These are phyloP conservation scores for Trichoderma brevicompactum DNA, from an alignment of 2,329 filamentous ascomycete genomes.

Conservation along the genomic window DNA sequence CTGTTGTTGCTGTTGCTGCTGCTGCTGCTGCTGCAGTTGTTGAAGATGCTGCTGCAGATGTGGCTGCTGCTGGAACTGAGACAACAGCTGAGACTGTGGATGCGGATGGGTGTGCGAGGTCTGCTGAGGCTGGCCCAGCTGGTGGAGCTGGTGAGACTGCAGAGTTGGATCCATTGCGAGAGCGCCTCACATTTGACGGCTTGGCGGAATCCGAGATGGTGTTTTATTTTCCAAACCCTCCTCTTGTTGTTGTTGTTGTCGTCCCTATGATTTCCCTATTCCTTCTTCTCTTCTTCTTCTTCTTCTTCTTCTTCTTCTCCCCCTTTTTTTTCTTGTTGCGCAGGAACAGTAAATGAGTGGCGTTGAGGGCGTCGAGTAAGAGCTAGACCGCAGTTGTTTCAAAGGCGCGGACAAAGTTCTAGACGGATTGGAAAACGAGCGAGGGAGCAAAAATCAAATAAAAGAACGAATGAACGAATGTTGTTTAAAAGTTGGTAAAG, in stretches of 20 bases:
- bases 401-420: conserved; percentile 1
- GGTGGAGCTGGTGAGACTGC: conserved; percentile 36
- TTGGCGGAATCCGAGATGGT: conserved; percentile 22
- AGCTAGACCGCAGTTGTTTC: background rate
- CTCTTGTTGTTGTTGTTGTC: background rate
- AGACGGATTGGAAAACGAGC: conserved; percentile 23
- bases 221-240: background rate
- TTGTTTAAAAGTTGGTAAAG: conserved; percentile 16
- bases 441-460: conserved; percentile 15
- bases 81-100: conserved; percentile 23
- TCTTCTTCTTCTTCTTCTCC: background rate
- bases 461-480: conserved; percentile 27
- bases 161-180: conserved; percentile 41
- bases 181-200: conserved; percentile 37
- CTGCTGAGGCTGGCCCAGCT: conserved; percentile 30
- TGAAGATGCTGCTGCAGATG: conserved; percentile 23
- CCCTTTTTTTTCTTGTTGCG: background rate
- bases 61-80: conserved; percentile 26
- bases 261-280: background rate
- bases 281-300: background rate
- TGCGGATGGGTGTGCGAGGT: background rate
- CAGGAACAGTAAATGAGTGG: conserved; percentile 17
- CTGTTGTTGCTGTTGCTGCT: conserved; percentile 30
- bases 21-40: conserved; percentile 33
- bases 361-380: background rate